These are phyloP conservation scores for Malassezia pachydermatis DNA, from an alignment of 1,284 basidiomycete species.

Conservation along the genomic window DNA sequence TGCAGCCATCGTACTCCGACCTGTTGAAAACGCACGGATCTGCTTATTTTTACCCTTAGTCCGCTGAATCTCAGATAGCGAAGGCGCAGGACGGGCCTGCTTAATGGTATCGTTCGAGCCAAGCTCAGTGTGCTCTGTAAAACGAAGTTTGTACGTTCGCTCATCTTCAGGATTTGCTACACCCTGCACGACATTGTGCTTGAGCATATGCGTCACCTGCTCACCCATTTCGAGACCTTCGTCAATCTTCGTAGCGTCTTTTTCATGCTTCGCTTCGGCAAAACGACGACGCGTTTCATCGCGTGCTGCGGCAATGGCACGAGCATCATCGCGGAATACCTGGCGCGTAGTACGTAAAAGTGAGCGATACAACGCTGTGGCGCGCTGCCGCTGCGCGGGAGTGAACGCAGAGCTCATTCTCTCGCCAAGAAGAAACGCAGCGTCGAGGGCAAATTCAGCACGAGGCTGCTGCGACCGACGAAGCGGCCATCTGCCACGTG, in stretches of 20 bases:
- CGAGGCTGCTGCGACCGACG: too few relatives aligned
- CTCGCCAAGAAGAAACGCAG: neutral
- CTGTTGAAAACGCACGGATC: conserved; percentile 2
- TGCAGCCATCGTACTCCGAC: conserved; percentile 16
- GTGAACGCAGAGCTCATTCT: conserved; percentile 27
- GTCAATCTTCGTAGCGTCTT: conserved; percentile 29
- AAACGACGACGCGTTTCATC: conserved; percentile 32
- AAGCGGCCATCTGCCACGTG: too few relatives aligned
- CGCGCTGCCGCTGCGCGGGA: conserved; percentile 29
- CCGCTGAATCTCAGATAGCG: conserved; percentile 7
- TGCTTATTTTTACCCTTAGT: neutral
- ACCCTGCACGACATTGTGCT: conserved; percentile 45
- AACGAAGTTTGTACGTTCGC: conserved; percentile 26
- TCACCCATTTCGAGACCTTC: conserved; percentile 36
- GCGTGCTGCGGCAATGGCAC: conserved; percentile 27
- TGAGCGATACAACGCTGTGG: conserved; percentile 37
- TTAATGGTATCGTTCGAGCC: conserved; percentile 44
- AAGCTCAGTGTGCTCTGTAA: conserved; percentile 44
- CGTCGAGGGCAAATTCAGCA: neutral
- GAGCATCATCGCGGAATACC: conserved; percentile 31
- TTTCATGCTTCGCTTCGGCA: conserved; percentile 23
- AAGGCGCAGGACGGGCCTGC: conserved; percentile 19
- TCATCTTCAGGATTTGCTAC: conserved; percentile 21
- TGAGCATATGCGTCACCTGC: conserved; percentile 34
- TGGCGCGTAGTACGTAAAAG: conserved; percentile 35